Conservation (phyloP, 2,329 filamentous ascomycete genomes). For the Grosmannia clavigera region DNA sequence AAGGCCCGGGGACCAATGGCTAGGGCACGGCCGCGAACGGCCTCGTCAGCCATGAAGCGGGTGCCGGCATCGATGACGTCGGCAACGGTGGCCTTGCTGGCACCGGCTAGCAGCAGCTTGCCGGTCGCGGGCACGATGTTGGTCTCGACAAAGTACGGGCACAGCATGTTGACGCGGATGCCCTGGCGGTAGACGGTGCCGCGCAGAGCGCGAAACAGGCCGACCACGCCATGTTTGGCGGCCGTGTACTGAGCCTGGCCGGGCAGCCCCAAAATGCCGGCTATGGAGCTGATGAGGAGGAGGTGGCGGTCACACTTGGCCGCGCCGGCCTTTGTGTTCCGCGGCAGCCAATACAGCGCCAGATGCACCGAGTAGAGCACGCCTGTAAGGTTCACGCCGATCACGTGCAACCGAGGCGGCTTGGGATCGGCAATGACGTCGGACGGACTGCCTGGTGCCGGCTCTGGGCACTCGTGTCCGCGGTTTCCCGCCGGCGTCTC, state of each 20-base stretch:
- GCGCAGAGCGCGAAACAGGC: slow-evolving; percentile 47
- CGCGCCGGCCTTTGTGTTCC: slow-evolving; percentile 24
- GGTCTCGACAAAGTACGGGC: slow-evolving; percentile 52
- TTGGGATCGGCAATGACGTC: slow-evolving; percentile 21
- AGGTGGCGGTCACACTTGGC: slow-evolving; percentile 39
- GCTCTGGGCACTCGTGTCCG: slow-evolving; percentile 31
- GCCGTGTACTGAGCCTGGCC: slow-evolving; percentile 39
- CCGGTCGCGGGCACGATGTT: slow-evolving; percentile 36
- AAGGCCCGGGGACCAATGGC: slow-evolving; percentile 43
- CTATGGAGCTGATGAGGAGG: slow-evolving; percentile 49
- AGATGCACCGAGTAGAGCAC: slow-evolving; percentile 53
- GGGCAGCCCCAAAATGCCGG: slow-evolving; percentile 32
- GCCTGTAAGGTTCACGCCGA: slow-evolving; percentile 51
- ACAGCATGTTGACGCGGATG: slow-evolving; percentile 51
- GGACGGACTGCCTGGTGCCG: neutral
- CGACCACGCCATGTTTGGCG: slow-evolving; percentile 53
- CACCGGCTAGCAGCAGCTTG: slow-evolving; percentile 43
- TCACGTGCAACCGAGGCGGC: slow-evolving; percentile 36
- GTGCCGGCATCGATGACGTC: slow-evolving; percentile 53
- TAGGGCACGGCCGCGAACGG: slow-evolving; percentile 42
- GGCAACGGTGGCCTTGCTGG: slow-evolving; percentile 35
- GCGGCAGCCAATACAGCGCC: slow-evolving; percentile 44
- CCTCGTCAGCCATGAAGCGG: slow-evolving; percentile 44
- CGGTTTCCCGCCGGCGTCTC: slow-evolving; percentile 14
- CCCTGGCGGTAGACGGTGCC: slow-evolving; percentile 31